Evolutionary conservation across 805 yeast species (phyloP).

Genomic region (Starmerella bombicola): DNA sequence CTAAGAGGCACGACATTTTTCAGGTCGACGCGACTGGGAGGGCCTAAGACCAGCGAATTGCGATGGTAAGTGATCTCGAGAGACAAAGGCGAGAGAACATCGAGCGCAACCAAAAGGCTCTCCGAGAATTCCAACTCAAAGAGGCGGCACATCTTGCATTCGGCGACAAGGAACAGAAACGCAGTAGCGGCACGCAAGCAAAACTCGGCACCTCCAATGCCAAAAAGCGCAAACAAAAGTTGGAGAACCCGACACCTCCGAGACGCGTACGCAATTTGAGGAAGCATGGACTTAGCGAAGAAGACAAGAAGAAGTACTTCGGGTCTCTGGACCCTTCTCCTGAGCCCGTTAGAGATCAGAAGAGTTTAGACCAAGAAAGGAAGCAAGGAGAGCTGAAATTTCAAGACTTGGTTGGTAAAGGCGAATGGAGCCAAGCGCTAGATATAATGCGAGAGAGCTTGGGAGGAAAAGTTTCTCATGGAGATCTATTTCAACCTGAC

Average conservation of each 20-base stretch:
- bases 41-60: too few relatives aligned
- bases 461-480: constrained; percentile 27
- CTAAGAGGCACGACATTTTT: too few relatives aligned
- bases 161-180: constrained; percentile 34
- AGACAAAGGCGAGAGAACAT: constrained; percentile 35
- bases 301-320: constrained; percentile 23
- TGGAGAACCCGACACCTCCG: constrained; percentile 18
- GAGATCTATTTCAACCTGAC: constrained; percentile 32
- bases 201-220: constrained; percentile 18
- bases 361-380: constrained; percentile 31
- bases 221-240: constrained; percentile 7
- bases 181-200: constrained; percentile 20
- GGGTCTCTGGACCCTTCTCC: constrained; percentile 21
- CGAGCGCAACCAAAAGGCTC: constrained; percentile 64
- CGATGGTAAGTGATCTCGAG: constrained; percentile 27
- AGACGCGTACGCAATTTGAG: constrained; percentile 33
- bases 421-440: constrained; percentile 31
- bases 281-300: constrained; percentile 30
- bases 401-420: constrained; percentile 26
- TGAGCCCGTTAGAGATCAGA: constrained; percentile 13
- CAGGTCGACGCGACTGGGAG: too few relatives aligned
- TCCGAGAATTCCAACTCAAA: constrained; percentile 58
- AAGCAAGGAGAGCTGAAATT: constrained; percentile 33
- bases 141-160: constrained; percentile 43
- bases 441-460: constrained; percentile 22